These are phyloP conservation scores for Myrica gale DNA, from an alignment of 306 rosid genomes.

Conservation along the genomic window DNA sequence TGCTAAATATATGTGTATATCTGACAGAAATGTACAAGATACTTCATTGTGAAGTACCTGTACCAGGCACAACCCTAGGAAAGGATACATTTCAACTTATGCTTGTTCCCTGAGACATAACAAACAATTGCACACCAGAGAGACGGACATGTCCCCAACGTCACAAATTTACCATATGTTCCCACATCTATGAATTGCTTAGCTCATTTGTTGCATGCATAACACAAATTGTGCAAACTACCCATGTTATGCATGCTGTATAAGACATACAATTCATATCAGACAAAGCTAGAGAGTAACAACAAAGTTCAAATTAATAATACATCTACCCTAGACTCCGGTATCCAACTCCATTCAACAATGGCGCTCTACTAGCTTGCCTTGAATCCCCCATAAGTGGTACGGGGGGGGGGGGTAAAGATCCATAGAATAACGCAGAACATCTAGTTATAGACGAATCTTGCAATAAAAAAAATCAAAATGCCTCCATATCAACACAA, in stretches of 20 bases:
- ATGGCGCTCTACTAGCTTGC: background rate
- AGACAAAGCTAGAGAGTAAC: background rate
- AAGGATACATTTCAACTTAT: background rate
- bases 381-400: too few relatives aligned
- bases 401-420: too few relatives aligned
- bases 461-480: slow-evolving; percentile 11
- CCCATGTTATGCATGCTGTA: background rate
- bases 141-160: background rate
- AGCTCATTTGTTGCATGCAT: slow-evolving; percentile 5
- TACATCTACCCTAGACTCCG: background rate
- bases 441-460: background rate
- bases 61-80: background rate
- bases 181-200: background rate
- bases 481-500: slow-evolving; percentile 9
- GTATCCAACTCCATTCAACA: background rate
- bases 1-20: background rate
- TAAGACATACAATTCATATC: background rate
- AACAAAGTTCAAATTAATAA: background rate
- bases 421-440: slow-evolving; percentile 1
- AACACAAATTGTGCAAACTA: background rate
- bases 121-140: background rate
- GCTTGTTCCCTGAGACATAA: background rate
- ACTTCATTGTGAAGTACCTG: background rate
- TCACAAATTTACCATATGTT: background rate
- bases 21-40: background rate